Evolutionary conservation across 176 grass and related monocot genomes (phyloP).

Genomic region (bread wheat (Triticum aestivum)): IWGSC_CS_RefSeq_v2.1 NC_057801.1:810012308-810012807

Average conservation of each 20-base stretch:
- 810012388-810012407: slow-evolving; percentile 10
- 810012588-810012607: slow-evolving; percentile 69
- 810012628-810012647: slow-evolving; percentile 80
- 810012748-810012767: slow-evolving; percentile 70
- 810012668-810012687: slow-evolving; percentile 43
- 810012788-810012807: slow-evolving; percentile 80
- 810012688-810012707: slow-evolving; percentile 58
- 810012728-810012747: slow-evolving; percentile 65
- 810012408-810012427: not conserved
- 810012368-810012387: slow-evolving; percentile 19
- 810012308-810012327: slow-evolving; percentile 34
- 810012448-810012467: not conserved
- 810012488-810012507: slow-evolving; percentile 11
- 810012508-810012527: slow-evolving; percentile 24
- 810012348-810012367: not conserved
- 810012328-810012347: not conserved
- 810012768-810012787: slow-evolving; percentile 79
- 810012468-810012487: slow-evolving; percentile 1
- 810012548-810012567: slow-evolving; percentile 66
- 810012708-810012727: slow-evolving; percentile 79
- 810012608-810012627: slow-evolving; percentile 70
- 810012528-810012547: slow-evolving; percentile 88
- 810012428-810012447: not conserved
- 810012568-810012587: slow-evolving; percentile 77
- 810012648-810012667: slow-evolving; percentile 57